Evolutionary conservation across 2,329 filamentous ascomycete genomes (phyloP).

Genomic region (Diatrype stigma): DNA sequence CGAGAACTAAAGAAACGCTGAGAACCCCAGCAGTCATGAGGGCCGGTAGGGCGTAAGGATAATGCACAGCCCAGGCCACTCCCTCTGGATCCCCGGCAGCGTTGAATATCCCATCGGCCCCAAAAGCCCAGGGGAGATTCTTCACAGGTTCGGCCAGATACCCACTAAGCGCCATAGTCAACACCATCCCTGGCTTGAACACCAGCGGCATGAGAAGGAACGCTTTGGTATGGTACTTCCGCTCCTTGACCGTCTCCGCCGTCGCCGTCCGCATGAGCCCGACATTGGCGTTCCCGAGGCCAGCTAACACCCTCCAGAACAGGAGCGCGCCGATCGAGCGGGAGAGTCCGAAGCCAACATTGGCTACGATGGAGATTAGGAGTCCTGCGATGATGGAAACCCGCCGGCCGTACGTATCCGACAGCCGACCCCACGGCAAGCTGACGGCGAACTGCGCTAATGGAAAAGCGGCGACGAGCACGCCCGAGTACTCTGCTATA

Average conservation of each 20-base stretch:
- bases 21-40: constrained; percentile 35
- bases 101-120: constrained; percentile 31
- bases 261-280: constrained; percentile 74
- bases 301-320: constrained; percentile 57
- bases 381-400: constrained; percentile 62
- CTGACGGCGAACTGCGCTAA: constrained; percentile 67
- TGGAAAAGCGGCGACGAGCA: constrained; percentile 65
- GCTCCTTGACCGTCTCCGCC: constrained; percentile 66
- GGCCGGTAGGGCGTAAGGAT: constrained; percentile 40
- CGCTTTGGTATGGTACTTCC: constrained; percentile 51
- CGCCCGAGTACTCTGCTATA: constrained; percentile 64
- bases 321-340: constrained; percentile 54
- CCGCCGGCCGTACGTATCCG: constrained; percentile 55
- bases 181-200: constrained; percentile 50
- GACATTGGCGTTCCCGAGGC: constrained; percentile 67
- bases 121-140: constrained; percentile 35
- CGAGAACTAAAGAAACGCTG: constrained; percentile 24
- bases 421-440: constrained; percentile 63
- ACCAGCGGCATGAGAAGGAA: constrained; percentile 54
- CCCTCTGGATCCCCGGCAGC: constrained; percentile 23
- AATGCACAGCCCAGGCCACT: constrained; percentile 35
- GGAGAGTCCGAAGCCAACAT: constrained; percentile 66
- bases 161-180: constrained; percentile 39
- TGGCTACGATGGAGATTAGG: constrained; percentile 57
- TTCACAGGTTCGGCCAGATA: constrained; percentile 39